A percentile compares a stretch with the other conserved stretches of the same genome.
Evolutionary conservation across 495 filamentous ascomycete genomes (phyloP).

Genomic region (Penicillium roqueforti): DNA sequence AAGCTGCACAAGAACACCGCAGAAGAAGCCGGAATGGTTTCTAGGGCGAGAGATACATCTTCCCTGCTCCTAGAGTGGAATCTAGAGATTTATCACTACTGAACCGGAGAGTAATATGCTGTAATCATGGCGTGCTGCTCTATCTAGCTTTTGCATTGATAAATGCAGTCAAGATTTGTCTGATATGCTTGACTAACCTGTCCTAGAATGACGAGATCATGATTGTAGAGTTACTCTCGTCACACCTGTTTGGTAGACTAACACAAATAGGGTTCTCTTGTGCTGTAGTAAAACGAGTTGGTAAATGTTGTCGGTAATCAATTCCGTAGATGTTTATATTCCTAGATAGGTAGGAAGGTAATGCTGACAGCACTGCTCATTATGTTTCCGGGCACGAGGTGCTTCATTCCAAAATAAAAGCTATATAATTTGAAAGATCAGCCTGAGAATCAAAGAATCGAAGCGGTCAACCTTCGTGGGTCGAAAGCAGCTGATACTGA

Average conservation of each 20-base stretch:
- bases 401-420: not conserved
- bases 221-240: not conserved
- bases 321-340: not conserved
- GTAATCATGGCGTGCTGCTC: constrained; percentile 2
- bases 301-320: not conserved
- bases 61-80: not conserved
- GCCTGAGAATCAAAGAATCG: not conserved
- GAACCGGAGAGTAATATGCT: not conserved
- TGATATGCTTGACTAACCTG: not conserved
- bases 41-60: not conserved
- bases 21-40: not conserved
- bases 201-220: not conserved
- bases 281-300: not conserved
- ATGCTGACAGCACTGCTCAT: not conserved
- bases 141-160: not conserved
- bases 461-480: not conserved
- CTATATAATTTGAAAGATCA: not conserved
- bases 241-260: not conserved
- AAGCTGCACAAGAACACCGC: not conserved
- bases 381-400: not conserved
- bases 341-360: not conserved
- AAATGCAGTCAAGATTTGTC: not conserved
- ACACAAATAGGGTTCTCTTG: not conserved
- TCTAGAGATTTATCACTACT: not conserved
- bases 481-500: not conserved